phyloP scores from a whole-genome alignment of 345 rosid genomes.

The Lumnitzera racemosa region DNA sequence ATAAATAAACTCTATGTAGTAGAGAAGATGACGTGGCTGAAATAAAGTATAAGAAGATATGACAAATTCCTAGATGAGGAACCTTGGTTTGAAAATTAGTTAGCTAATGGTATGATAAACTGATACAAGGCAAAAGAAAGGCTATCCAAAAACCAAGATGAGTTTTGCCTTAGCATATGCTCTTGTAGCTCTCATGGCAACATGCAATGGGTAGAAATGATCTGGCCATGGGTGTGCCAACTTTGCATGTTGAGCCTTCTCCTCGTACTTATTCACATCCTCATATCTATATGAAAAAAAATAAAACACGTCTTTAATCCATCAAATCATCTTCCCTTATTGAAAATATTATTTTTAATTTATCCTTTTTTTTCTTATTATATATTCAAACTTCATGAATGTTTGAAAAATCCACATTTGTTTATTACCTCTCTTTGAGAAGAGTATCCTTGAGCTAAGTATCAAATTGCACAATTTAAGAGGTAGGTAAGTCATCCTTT shows the following conservation, averaged over 20 bases:
- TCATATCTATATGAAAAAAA: constrained; percentile 36
- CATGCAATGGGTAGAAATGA: constrained; percentile 85
- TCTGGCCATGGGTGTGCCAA: constrained; percentile 82
- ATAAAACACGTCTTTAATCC: neutral
- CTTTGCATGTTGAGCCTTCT: constrained; percentile 61
- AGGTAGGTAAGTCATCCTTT: constrained; percentile 12
- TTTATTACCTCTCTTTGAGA: constrained; percentile 54
- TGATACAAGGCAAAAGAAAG: constrained; percentile 76
- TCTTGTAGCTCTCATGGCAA: constrained; percentile 87
- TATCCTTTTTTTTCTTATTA: no score
- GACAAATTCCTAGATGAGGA: no score
- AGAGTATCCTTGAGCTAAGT: constrained; percentile 75
- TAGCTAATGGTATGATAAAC: constrained; percentile 27
- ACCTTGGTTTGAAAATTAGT: neutral
- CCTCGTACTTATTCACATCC: constrained; percentile 63
- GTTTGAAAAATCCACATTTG: neutral
- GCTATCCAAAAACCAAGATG: constrained; percentile 53
- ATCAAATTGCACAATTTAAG: constrained; percentile 77
- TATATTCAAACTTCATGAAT: neutral
- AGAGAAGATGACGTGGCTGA: no score
- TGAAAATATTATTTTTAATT: neutral
- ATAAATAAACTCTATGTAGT: no score
- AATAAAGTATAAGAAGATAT: neutral
- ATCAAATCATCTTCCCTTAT: no score
- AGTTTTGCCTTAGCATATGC: constrained; percentile 55